Evolutionary conservation across 2,329 filamentous ascomycete species (phyloP), one percentile per base, ranked within the genome.

Genomic region (Sclerotinia nivalis): DNA sequence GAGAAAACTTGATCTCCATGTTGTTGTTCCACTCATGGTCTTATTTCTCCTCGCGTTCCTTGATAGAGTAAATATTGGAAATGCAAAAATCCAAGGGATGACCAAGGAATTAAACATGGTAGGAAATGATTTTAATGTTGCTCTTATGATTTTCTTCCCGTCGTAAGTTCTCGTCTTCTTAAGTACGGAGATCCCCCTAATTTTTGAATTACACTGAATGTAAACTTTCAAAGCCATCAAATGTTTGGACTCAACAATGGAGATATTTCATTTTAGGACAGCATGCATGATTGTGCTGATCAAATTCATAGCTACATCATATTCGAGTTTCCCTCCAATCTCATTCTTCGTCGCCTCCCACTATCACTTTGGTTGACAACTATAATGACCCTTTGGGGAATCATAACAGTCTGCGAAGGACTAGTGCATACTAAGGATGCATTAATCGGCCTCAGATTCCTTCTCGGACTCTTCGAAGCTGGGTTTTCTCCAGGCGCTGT

Each of bases 61-160:
- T 45, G 88, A 90, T 76, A 84, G 89, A 20, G 93, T 91, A 49
- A 94, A 95, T 76, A 93, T 95, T 70, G 91, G 92, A 55, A 95
- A 84, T 80, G 93, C 87, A 47, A 88, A 87, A 72, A 85, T 89
- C 69, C 86, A 86, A 34, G 91, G 91, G 49, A 93, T 84, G 79
- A 92, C 86, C 50, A 86, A 86, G 72, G 85, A 89, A 66, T 84
- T 86, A 6, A 81, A 84, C 20, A 80, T 93, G 71, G 78, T 78
- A 45, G 84, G 85, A 2, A 31, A 69, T 9, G 61, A 77, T 28
- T 77, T 74, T n/a, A 84, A 86, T 82, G 91, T 31, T 91, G 82
- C 0, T 86, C 82, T 1, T 85, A 77, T 77, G 72, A 72, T 81
- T 74, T 69, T 81, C 77, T 65, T 76, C 47, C 68, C 74, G 7